phyloP scores from a whole-genome alignment of 805 yeast species.

The Zygotorulaspora sp. region DNA sequence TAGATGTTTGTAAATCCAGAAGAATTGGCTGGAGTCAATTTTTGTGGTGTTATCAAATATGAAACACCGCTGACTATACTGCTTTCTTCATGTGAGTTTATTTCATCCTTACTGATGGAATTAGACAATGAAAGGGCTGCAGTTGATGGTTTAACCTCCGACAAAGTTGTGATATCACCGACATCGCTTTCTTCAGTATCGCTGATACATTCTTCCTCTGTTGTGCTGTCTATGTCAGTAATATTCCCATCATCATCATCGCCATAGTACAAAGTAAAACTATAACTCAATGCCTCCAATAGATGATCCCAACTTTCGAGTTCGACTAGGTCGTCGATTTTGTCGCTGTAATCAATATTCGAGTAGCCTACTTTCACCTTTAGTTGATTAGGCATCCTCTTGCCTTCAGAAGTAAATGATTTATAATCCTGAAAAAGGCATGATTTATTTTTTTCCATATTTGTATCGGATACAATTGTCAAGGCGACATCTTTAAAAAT shows the following conservation, averaged over 20 bases:
- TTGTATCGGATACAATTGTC: constrained; percentile 25
- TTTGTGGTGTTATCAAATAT: background rate
- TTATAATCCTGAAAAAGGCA: constrained; percentile 25
- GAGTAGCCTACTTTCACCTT: constrained; percentile 34
- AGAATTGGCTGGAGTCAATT: background rate
- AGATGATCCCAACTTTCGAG: constrained; percentile 27
- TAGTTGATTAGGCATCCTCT: constrained; percentile 26
- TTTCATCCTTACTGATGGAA: background rate
- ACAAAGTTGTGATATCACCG: constrained; percentile 1
- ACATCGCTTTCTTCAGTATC: background rate
- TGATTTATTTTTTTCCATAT: constrained; percentile 25
- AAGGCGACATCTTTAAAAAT: constrained; percentile 17
- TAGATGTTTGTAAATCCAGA: background rate
- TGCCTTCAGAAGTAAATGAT: constrained; percentile 16
- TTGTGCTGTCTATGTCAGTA: background rate
- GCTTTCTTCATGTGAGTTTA: background rate
- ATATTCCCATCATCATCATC: constrained; percentile 21
- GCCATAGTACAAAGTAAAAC: constrained; percentile 30
- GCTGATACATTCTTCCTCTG: too few relatives aligned
- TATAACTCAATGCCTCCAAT: constrained; percentile 31
- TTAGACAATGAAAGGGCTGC: background rate
- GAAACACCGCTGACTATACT: background rate
- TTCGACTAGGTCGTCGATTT: constrained; percentile 30
- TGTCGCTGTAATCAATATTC: constrained; percentile 32
- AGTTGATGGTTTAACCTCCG: background rate